Base-by-base conservation (phyloP, 2,329 filamentous ascomycete species). In the Mycocentrospora acerina region DNA sequence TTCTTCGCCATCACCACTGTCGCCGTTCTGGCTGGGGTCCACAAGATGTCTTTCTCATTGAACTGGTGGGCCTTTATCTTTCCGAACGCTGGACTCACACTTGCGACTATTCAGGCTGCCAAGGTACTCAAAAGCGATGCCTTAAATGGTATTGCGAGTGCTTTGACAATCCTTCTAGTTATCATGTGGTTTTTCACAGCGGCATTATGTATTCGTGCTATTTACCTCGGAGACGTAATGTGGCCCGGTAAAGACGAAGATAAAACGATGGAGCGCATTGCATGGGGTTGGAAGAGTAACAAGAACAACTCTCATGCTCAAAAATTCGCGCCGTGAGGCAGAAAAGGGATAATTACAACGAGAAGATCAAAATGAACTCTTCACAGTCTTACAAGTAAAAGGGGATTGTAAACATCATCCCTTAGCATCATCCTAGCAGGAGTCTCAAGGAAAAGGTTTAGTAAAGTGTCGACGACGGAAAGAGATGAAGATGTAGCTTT, bases 41-140 rank as follows among this genome's bases (percentile, higher is more conserved):
- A 66, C 12, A 61, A 68, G 10, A 78, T 75, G 57, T 42, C 42
- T 1, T 64, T 64, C 31, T 54, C 58, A 13, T 41, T 62, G 11
- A 61, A 60, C 31, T 64, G 60, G 57, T 85, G 80, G 81, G 79
- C 79, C 5, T 82, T 83, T 60, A 76, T 85, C 24, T 85, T 85
- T 53, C 81, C 82, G 5, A 84, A 85, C 42, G 79, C 77, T 2
- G 82, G 81, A 0, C 77, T 85, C 35, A 80, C 78, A 2, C 68
- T 85, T 26, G 77, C 79, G 1, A 76, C 75, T 4, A 80, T 85
- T 27, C 70, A 77, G 11, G 67, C 83, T 30, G 81, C 77, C 2
- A 71, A 71, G n/a, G 71, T 65, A 0, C 65, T 82, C 9, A 61
- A 71, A 1, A 83, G 78, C 51, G 44, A 69, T 0, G 77, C 70